Evolutionary conservation across 2,329 filamentous ascomycete species (phyloP).

Genomic region (Verticillium isaacii): DNA sequence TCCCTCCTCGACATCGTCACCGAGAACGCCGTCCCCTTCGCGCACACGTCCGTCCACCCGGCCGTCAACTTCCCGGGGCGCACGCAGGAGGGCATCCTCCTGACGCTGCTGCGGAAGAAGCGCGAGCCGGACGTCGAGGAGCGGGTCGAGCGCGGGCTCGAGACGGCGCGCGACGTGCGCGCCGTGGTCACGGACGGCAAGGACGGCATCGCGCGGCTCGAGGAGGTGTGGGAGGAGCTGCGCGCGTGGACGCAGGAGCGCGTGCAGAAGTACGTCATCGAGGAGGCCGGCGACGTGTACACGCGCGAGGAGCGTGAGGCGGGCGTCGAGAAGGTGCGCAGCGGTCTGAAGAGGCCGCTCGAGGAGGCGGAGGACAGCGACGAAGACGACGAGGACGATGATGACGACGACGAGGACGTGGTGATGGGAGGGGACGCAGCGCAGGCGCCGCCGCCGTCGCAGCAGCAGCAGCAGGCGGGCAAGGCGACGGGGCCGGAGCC

Average conservation of each 20-base stretch:
- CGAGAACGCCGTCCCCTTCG: conserved; percentile 63
- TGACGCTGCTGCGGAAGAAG: conserved; percentile 75
- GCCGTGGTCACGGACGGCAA: conserved; percentile 13
- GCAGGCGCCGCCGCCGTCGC: conserved; percentile 25
- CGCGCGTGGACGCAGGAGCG: conserved; percentile 34
- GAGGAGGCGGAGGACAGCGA: conserved; percentile 50
- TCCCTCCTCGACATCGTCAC: conserved; percentile 61
- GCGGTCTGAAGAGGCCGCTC: conserved; percentile 57
- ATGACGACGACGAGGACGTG: conserved; percentile 44
- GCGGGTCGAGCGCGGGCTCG: conserved; percentile 61
- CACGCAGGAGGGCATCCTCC: conserved; percentile 61
- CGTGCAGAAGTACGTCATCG: conserved; percentile 34
- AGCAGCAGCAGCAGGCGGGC: conserved; percentile 18
- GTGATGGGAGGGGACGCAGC: conserved; percentile 23
- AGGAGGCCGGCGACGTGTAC: conserved; percentile 55
- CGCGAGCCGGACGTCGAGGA: conserved; percentile 73
- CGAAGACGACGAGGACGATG: conserved; percentile 54
- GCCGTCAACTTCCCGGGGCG: conserved; percentile 70
- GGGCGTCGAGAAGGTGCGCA: conserved; percentile 67
- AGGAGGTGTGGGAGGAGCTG: conserved; percentile 52
- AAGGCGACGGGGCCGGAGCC: conserved; percentile 29
- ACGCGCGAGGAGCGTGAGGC: conserved; percentile 64
- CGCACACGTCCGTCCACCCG: conserved; percentile 68
- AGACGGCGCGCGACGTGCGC: conserved; percentile 29
- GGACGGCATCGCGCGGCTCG: conserved; percentile 39